These are phyloP conservation scores for Pseudonectria foliicola DNA, from an alignment of 2,329 filamentous ascomycete genomes.

Conservation along the genomic window DNA sequence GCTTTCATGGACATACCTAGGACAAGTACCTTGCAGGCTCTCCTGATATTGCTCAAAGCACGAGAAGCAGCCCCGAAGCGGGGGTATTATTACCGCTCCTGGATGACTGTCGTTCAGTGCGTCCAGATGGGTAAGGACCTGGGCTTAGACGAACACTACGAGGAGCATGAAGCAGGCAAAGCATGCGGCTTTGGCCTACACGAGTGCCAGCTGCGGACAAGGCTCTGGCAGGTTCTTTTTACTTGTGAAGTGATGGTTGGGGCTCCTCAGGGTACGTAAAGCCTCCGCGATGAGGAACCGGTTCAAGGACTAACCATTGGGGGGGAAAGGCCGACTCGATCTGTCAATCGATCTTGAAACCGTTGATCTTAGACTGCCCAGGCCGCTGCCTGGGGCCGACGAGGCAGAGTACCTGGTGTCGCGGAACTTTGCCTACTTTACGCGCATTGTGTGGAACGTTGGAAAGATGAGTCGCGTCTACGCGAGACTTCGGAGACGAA, in stretches of 20 bases:
- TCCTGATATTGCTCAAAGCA: slow-evolving; percentile 83
- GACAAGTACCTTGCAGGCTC: slow-evolving; percentile 83
- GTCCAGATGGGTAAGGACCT: slow-evolving; percentile 91
- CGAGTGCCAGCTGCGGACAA: slow-evolving; percentile 77
- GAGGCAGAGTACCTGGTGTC: slow-evolving; percentile 71
- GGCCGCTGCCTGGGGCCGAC: slow-evolving; percentile 59
- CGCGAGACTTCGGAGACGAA: slow-evolving; percentile 63
- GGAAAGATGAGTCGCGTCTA: slow-evolving; percentile 71
- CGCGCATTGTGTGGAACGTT: slow-evolving; percentile 70
- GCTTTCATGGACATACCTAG: slow-evolving; percentile 90
- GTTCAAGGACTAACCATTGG: slow-evolving; percentile 9
- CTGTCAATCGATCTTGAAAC: slow-evolving; percentile 67
- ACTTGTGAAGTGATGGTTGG: slow-evolving; percentile 88
- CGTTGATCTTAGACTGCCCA: slow-evolving; percentile 65
- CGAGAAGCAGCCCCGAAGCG: slow-evolving; percentile 86
- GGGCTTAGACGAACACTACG: slow-evolving; percentile 78
- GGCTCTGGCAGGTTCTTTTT: slow-evolving; percentile 86
- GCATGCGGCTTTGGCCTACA: slow-evolving; percentile 60
- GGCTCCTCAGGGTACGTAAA: slow-evolving; percentile 68
- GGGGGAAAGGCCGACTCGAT: slow-evolving; percentile 64
- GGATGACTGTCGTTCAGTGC: slow-evolving; percentile 91
- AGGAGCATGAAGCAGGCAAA: slow-evolving; percentile 65
- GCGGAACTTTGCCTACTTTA: slow-evolving; percentile 76
- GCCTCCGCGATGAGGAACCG: neutral
- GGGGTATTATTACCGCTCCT: slow-evolving; percentile 94